Conservation (phyloP, 208 protist species). For the Wallacemonas rigidus region DNA sequence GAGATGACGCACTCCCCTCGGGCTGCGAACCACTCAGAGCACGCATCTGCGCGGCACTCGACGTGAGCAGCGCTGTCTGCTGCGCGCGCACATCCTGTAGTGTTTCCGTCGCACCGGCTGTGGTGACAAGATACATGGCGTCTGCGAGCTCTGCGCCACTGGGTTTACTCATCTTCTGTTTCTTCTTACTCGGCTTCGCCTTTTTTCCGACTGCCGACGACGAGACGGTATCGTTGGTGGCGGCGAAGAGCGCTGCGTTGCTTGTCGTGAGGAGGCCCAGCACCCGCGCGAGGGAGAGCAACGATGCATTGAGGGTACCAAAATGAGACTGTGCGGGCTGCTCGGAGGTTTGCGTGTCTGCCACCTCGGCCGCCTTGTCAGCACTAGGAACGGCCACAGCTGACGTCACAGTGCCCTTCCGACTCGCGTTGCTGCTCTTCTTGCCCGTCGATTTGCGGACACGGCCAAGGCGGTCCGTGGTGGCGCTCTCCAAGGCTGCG, state of each 20-base stretch:
- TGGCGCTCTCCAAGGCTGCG: too few species aligned
- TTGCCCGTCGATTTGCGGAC: not conserved
- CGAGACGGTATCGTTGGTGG: not conserved
- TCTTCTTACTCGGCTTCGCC: constrained; percentile 3
- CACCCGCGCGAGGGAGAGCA: constrained; percentile 8
- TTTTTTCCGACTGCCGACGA: not conserved
- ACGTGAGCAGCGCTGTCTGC: not conserved
- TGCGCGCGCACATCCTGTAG: not conserved
- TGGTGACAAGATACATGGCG: not conserved
- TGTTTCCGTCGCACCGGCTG: not conserved
- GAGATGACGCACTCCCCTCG: too few species aligned
- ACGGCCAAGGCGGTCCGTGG: too few species aligned
- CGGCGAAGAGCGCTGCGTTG: not conserved
- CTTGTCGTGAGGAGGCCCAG: not conserved
- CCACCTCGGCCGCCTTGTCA: too few species aligned
- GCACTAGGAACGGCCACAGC: too few species aligned
- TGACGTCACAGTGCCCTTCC: too few species aligned
- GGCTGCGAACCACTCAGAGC: not conserved
- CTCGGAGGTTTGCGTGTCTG: too few species aligned
- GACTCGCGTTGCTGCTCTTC: not conserved
- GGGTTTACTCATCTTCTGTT: not conserved
- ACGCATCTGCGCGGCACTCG: not conserved
- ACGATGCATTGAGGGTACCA: not conserved
- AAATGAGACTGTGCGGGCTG: not conserved
- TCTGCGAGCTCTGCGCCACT: not conserved